Percentiles rank a stretch among this genome's conserved stretches.
phyloP scores from a whole-genome alignment of 2,329 filamentous ascomycete species.

The Allantophomopsis cytisporea region DNA sequence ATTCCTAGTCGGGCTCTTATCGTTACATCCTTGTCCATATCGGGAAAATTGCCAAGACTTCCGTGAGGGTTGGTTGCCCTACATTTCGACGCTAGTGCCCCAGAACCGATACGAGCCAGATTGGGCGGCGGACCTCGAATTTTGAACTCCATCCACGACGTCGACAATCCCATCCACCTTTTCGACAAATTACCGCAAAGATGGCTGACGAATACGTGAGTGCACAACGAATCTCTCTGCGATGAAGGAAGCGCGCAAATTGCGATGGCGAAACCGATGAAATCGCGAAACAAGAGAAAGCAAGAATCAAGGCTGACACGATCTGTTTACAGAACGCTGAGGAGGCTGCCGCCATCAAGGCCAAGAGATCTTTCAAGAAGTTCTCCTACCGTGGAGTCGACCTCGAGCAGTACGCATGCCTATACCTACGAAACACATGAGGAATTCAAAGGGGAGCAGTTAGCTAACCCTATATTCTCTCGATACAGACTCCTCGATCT shows the following conservation, averaged over 20 bases:
- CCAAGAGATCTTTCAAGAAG: conserved; percentile 99
- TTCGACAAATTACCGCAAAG: conserved; percentile 34
- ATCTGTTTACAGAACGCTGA: conserved; percentile 63
- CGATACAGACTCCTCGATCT: conserved; percentile 84
- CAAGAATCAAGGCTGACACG: too few species aligned
- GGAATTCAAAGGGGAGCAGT: conserved; percentile 19
- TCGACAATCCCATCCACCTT: conserved; percentile 10
- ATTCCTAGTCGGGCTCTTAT: too few species aligned
- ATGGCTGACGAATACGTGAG: conserved; percentile 78
- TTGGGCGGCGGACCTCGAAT: too few species aligned
- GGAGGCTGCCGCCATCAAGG: conserved; percentile 99
- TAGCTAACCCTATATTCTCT: conserved; percentile 19
- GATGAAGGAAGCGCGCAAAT: conserved; percentile 2
- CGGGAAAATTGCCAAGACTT: too few species aligned
- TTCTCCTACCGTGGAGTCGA: conserved; percentile 99
- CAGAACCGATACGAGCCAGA: too few species aligned
- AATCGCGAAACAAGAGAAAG: neutral
- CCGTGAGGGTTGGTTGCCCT: neutral
- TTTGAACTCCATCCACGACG: conserved; percentile 3
- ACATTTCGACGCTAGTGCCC: neutral
- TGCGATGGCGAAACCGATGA: neutral
- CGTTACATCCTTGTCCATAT: too few species aligned
- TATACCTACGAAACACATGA: conserved; percentile 9
- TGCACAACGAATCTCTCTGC: conserved; percentile 13
- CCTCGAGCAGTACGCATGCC: conserved; percentile 78